Conservation (phyloP, 1,284 basidiomycete genomes). For the Irpex rosettiformis region DNA sequence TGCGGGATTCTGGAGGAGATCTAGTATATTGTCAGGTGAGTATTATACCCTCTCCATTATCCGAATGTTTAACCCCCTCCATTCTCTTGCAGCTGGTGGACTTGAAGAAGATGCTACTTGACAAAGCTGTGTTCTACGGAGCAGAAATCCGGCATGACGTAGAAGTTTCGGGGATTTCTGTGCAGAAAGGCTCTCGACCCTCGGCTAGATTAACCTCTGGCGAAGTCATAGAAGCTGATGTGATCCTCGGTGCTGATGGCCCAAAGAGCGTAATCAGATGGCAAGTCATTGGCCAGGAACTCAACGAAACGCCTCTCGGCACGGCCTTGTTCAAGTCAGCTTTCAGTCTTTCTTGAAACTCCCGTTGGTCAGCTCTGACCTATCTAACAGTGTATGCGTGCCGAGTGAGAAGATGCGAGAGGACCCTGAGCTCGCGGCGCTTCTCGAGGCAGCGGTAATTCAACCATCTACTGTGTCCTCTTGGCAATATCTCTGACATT, state of each 20-base stretch:
- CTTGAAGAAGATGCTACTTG: conserved; percentile 39
- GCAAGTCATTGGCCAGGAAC: conserved; percentile 19
- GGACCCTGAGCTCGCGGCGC: conserved; percentile 16
- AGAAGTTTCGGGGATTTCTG: conserved; percentile 28
- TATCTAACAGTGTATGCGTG: conserved; percentile 14
- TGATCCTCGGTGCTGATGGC: conserved; percentile 40
- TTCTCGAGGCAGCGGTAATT: conserved; percentile 10
- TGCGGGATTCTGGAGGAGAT: conserved; percentile 27
- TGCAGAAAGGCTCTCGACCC: conserved; percentile 23
- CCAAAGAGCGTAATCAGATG: conserved; percentile 19
- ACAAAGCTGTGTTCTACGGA: conserved; percentile 38
- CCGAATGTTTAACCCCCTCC: not conserved
- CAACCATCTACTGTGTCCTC: not conserved
- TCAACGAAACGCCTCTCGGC: conserved; percentile 18
- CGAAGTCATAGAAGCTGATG: conserved; percentile 34
- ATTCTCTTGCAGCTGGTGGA: conserved; percentile 49
- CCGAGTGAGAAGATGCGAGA: conserved; percentile 14
- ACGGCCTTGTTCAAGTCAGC: conserved; percentile 26
- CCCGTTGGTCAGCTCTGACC: no score
- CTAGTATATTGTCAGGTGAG: conserved; percentile 26
- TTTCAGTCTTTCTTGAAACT: not conserved
- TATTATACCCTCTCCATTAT: conserved; percentile 6
- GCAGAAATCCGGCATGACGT: conserved; percentile 38
- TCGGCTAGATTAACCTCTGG: conserved; percentile 34
- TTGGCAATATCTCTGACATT: not conserved